Base-by-base conservation (phyloP, 2,329 filamentous ascomycete genomes). In the Fusarium coffeatum region DNA sequence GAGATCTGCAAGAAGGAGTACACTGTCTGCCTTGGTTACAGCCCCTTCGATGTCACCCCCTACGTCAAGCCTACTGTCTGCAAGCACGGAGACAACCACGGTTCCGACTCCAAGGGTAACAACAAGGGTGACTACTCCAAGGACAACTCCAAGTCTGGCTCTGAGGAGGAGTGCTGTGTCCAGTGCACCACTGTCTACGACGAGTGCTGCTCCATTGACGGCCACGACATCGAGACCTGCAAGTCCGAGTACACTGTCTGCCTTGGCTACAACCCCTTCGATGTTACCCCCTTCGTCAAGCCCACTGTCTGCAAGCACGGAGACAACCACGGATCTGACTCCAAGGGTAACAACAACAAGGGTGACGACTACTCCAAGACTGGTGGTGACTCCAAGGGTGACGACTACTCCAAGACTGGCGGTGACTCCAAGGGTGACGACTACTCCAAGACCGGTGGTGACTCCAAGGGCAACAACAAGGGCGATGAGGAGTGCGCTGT, bases 251-350 rank as follows among this genome's bases (percentile, higher is more conserved):
- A 69, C 61, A 13, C 18, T 2, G 32, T 60, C 30, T 69, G 66
- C 56, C 41, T 69, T 8, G 66, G 66, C 25, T 69, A 69, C 45
- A 69, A 47, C 55, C 66, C 66, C 23, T 69, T 54, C 40, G 66
- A 66, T 0, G 22, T 55, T 9, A 15, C 27, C 6, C 61, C 66
- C 15, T 69, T 45, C 43, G 66, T 67, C 23, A 68, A 63, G 53
- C 66, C 66, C 4, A 66, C 66, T 46, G 56, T 70, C 41, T 69
- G 66, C 66, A 66, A 70, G 49, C 56, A 69, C 48, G 65, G 63
- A 4, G 62, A 56, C 8, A 30, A 42, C 32, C 20, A 25, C 20
- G 25, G 37, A 13, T 42, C 40, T 23, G 48, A 22, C 20, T 34
- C 22, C 61, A 42, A 57, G 27, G 20, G 34, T 10, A 34, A 42